phyloP scores from a whole-genome alignment of 257 asterid genomes.

The Striga asiatica region DNA sequence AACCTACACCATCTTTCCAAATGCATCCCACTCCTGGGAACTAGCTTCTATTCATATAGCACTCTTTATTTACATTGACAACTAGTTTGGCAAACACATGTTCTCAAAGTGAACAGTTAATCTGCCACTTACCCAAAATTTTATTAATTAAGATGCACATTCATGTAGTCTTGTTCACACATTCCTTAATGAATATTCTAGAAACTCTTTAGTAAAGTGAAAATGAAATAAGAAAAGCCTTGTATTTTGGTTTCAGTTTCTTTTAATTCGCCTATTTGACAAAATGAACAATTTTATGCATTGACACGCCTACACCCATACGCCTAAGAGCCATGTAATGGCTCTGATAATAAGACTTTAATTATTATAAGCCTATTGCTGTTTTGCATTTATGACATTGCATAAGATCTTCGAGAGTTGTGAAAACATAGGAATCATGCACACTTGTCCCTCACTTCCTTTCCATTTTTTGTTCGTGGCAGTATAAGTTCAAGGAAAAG shows the following conservation, averaged over 20 bases:
- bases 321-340: background rate
- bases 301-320: background rate
- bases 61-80: background rate
- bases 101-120: too few species aligned
- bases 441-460: background rate
- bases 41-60: too few species aligned
- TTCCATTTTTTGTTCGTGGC: slow-evolving; percentile 18
- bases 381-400: background rate
- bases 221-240: background rate
- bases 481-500: slow-evolving; percentile 75
- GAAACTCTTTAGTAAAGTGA: background rate
- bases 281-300: background rate
- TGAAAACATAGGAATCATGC: background rate
- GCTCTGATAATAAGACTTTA: background rate
- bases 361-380: background rate
- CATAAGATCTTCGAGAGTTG: slow-evolving; percentile 4
- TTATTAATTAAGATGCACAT: background rate
- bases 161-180: background rate
- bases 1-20: background rate
- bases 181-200: background rate
- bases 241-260: background rate
- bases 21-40: too few species aligned
- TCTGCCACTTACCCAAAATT: background rate
- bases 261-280: background rate
- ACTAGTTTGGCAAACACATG: too few species aligned